Evolutionary conservation across 345 rosid genomes (phyloP).

Genomic region (Turnera subulata): DNA sequence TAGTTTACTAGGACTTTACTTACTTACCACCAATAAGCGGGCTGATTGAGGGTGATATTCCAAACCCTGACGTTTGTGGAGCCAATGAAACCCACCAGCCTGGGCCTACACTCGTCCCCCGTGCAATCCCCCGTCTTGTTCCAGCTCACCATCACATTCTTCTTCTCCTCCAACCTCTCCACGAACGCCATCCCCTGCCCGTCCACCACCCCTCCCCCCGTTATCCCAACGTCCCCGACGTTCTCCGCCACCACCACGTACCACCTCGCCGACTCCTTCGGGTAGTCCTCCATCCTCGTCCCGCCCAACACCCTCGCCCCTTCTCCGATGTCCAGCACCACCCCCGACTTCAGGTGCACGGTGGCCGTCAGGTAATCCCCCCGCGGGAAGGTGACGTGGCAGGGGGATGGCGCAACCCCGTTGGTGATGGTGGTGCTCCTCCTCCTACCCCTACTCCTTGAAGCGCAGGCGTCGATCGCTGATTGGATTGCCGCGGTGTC

Average conservation of each 20-base stretch:
- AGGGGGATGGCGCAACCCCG: slow-evolving; percentile 23
- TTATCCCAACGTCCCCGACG: slow-evolving; percentile 73
- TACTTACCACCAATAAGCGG: slow-evolving; percentile 99
- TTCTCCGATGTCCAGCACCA: slow-evolving; percentile 51
- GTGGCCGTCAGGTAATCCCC: slow-evolving; percentile 82
- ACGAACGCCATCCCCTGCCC: slow-evolving; percentile 83
- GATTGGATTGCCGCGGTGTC: slow-evolving; percentile 72
- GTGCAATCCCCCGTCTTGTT: slow-evolving; percentile 70
- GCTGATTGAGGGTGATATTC: slow-evolving; percentile 57
- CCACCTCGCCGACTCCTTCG: slow-evolving; percentile 52
- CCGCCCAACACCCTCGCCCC: slow-evolving; percentile 74
- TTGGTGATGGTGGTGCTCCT: too few species aligned
- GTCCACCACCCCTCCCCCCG: slow-evolving; percentile 81
- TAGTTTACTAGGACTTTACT: too few species aligned
- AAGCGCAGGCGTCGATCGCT: slow-evolving; percentile 62
- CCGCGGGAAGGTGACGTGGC: slow-evolving; percentile 65
- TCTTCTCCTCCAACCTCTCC: slow-evolving; percentile 49
- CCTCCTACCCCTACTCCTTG: too few species aligned
- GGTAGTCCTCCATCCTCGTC: slow-evolving; percentile 56
- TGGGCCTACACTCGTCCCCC: slow-evolving; percentile 87
- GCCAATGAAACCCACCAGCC: slow-evolving; percentile 69
- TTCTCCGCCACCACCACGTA: slow-evolving; percentile 78
- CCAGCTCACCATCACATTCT: slow-evolving; percentile 98
- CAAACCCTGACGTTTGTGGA: slow-evolving; percentile 60
- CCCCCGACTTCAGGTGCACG: slow-evolving; percentile 58